Conservation (phyloP, 2,329 filamentous ascomycete species). For the Scopulariopsis brevicaulis region DNA sequence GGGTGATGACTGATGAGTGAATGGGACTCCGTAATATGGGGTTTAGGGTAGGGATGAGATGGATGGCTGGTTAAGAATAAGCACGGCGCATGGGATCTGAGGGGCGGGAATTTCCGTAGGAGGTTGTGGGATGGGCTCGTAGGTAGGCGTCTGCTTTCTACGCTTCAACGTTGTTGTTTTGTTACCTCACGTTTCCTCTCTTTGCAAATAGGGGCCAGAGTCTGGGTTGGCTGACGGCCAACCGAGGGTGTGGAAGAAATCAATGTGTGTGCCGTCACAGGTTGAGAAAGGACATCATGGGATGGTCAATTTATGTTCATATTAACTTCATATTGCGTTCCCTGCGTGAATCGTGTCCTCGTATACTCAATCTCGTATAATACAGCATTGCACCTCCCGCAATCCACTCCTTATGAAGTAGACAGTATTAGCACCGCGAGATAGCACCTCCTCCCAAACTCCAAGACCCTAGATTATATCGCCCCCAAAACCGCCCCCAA, state of each 20-base stretch:
- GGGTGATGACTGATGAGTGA: not conserved
- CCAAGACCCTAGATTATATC: constrained; percentile 16
- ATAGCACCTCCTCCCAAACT: not conserved
- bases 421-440: too few relatives aligned
- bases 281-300: not conserved
- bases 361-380: not conserved
- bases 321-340: not conserved
- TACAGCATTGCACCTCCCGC: not conserved
- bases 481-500: constrained; percentile 17
- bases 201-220: not conserved
- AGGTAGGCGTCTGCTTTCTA: not conserved
- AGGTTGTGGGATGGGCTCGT: not conserved
- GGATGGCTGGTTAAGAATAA: not conserved
- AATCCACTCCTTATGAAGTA: not conserved
- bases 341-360: not conserved
- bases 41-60: not conserved
- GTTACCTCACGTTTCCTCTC: not conserved
- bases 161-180: not conserved
- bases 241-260: too few relatives aligned
- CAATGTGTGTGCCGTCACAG: not conserved
- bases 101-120: not conserved
- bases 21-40: too few relatives aligned
- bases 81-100: not conserved
- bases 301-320: not conserved
- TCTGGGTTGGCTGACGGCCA: too few relatives aligned